Percentiles rank a stretch among this genome's conserved stretches.
Evolutionary conservation across 371 early-diverging fungal species (phyloP).

Genomic region (Sporodiniella umbellata): DNA sequence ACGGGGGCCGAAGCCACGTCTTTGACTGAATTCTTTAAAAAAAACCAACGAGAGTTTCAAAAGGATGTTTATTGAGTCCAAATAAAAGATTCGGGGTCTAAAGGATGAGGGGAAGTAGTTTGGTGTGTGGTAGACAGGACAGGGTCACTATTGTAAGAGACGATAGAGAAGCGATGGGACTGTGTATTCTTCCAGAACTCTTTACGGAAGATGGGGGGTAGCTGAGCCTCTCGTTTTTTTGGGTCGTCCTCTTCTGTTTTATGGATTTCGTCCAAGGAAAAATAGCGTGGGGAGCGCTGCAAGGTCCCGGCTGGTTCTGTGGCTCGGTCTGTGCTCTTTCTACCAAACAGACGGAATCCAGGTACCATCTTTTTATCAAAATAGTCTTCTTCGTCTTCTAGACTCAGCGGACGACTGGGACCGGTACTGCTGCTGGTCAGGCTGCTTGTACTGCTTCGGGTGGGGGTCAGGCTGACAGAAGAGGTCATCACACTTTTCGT

Average conservation of each 20-base stretch:
- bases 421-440: conserved; percentile 33
- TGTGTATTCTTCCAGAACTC: conserved; percentile 27
- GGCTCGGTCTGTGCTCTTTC: conserved; percentile 35
- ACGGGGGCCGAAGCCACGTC: conserved; percentile 4
- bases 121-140: background rate
- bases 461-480: conserved; percentile 10
- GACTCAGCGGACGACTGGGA: conserved; percentile 43
- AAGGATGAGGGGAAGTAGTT: background rate
- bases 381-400: conserved; percentile 25
- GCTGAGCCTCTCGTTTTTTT: conserved; percentile 1
- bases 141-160: background rate
- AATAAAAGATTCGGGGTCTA: background rate
- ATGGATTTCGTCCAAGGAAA: conserved; percentile 38
- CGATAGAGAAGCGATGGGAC: background rate
- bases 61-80: background rate
- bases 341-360: conserved; percentile 41
- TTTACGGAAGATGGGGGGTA: conserved; percentile 35
- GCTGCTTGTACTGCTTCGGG: conserved; percentile 37
- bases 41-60: conserved; percentile 6
- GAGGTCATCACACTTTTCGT: conserved; percentile 31
- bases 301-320: conserved; percentile 5
- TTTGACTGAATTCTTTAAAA: conserved; percentile 6
- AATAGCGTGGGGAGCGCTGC: conserved; percentile 31
- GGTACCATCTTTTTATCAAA: conserved; percentile 7
- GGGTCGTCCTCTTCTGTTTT: background rate